Base-by-base conservation (phyloP, 2,329 filamentous ascomycete species). In the Clarireedia paspali region DNA sequence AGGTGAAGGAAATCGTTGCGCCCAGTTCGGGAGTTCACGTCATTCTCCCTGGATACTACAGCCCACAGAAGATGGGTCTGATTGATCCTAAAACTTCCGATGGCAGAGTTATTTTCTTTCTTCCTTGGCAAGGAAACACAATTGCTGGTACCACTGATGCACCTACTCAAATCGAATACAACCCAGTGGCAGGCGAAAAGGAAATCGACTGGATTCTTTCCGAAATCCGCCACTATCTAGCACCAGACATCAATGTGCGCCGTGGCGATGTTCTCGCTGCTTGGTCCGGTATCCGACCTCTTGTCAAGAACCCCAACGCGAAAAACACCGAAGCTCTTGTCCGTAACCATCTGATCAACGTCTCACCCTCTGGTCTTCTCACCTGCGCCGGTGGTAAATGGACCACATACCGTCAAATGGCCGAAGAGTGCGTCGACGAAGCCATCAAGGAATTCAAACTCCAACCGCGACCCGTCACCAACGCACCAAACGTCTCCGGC, bases 381-480 rank as follows among this genome's bases (percentile, higher is more conserved):
- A 95, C 90, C 36, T 91, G 89, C 67, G 89, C 89, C 27, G 90
- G 90, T 63, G 90, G 90, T 48, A 95, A 95, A 73, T 95, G 90
- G 90, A 95, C 90, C 2, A 95, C 90, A 1, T 95, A 95, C 73
- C 85, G 90, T 56, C 88, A 95, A 71, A 95, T 95, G 90, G 88
- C 89, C 23, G 89, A 95, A 72, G 89, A 95, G 69, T 88, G 87
- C 46, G 89, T 95, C 45, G 89, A 95, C 66, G 85, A 88, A 66
- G 88, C 89, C 9, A 80, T 94, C 69, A 76, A 79, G 52, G 76
- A 81, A 57, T 92, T 90, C 71, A 73, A 75, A 7, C 78, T 94
- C 38, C 70, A 77, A 53, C 73, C 85, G 3, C 75, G 74, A 48
- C 74, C 83, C 15, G 72, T 86, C 36, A 63, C 71, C n/a, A 75